These are phyloP conservation scores for Lodderomyces oxycetoniae DNA, from an alignment of 1,139 yeast genomes.

Conservation along the genomic window DNA sequence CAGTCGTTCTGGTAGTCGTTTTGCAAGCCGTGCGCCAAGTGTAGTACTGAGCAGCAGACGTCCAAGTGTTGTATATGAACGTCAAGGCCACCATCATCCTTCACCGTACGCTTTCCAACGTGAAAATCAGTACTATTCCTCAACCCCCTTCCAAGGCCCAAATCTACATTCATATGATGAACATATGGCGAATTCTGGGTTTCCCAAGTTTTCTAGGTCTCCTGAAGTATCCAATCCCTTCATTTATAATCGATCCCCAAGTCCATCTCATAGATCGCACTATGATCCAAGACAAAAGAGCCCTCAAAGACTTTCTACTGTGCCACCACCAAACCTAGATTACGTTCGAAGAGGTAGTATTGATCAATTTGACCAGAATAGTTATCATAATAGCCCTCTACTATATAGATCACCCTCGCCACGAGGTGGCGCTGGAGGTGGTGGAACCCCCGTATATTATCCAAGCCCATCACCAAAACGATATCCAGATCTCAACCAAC, in stretches of 20 bases:
- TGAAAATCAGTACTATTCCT: conserved; percentile 16
- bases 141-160: conserved; percentile 20
- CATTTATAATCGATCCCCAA: conserved; percentile 7
- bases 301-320: conserved; percentile 10
- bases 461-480: conserved; percentile 8
- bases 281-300: conserved; percentile 3
- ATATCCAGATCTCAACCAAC: conserved; percentile 7
- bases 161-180: not conserved
- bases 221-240: no score
- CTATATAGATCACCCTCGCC: conserved; percentile 9
- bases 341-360: conserved; percentile 3
- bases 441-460: conserved; percentile 1
- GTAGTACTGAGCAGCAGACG: no score
- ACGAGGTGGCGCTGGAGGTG: no score
- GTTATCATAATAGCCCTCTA: conserved; percentile 11
- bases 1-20: no score
- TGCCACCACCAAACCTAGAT: conserved; percentile 7
- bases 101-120: conserved; percentile 1
- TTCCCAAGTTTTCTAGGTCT: conserved; percentile 2
- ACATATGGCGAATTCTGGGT: conserved; percentile 2
- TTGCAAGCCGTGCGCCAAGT: no score
- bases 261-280: conserved; percentile 5
- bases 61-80: no score
- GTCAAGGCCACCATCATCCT: not conserved
- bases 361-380: conserved; percentile 1